phyloP scores from a whole-genome alignment of 1,284 basidiomycete species.

The Cystobasidium sp. region DNA sequence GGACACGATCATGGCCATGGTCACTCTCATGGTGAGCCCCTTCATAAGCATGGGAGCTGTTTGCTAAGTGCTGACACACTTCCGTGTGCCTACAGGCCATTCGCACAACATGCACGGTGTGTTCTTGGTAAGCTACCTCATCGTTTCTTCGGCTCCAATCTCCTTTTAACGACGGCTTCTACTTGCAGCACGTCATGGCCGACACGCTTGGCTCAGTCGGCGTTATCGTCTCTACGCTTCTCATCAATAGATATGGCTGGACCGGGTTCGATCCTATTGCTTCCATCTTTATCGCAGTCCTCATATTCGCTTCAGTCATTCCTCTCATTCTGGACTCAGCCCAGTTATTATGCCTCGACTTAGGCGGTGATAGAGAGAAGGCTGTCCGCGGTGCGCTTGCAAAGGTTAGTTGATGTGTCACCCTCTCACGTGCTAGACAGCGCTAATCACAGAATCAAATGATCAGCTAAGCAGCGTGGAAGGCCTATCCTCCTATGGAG shows the following conservation, averaged over 20 bases:
- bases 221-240: conserved; percentile 95
- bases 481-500: conserved; percentile 78
- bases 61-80: too few relatives aligned
- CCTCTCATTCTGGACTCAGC: conserved; percentile 94
- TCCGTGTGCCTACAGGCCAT: too few relatives aligned
- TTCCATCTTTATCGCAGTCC: conserved; percentile 90
- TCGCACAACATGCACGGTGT: conserved; percentile 99
- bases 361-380: conserved; percentile 69
- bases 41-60: too few relatives aligned
- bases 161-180: background rate
- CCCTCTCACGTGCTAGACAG: background rate
- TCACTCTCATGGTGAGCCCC: conserved; percentile 20
- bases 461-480: conserved; percentile 67
- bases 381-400: conserved; percentile 73
- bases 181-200: conserved; percentile 59
- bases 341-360: conserved; percentile 82
- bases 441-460: background rate
- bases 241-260: conserved; percentile 98
- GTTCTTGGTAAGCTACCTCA: conserved; percentile 71
- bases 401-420: conserved; percentile 64
- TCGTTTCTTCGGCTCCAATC: background rate
- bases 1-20: conserved; percentile 23
- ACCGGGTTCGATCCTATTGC: conserved; percentile 99
- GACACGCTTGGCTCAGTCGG: conserved; percentile 80
- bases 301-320: conserved; percentile 93